Evolutionary conservation across 2,329 filamentous ascomycete genomes (phyloP).

Genomic region (Epichloe gansuensis): DNA sequence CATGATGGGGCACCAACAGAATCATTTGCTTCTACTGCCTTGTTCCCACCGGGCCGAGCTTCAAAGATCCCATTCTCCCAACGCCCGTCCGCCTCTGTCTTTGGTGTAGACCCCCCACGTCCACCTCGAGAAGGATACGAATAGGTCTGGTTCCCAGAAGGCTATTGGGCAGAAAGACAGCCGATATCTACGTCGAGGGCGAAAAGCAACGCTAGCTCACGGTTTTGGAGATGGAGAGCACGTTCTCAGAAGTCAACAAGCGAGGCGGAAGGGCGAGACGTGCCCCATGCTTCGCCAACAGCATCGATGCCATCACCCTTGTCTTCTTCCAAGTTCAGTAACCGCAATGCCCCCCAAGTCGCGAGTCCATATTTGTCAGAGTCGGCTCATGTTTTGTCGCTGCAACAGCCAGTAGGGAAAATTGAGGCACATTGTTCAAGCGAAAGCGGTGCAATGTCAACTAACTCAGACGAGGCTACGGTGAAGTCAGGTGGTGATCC

Average conservation of each 20-base stretch:
- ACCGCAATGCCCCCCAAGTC: conserved; percentile 10
- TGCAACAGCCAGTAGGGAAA: conserved; percentile 24
- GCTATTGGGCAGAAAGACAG: conserved; percentile 50
- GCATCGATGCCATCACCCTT: conserved; percentile 9
- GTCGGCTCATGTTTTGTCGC: conserved; percentile 32
- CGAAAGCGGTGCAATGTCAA: conserved; percentile 6
- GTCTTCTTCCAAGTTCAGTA: conserved; percentile 3
- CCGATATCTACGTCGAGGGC: conserved; percentile 12
- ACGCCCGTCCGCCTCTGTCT: conserved; percentile 7
- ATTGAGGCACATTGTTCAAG: conserved; percentile 5
- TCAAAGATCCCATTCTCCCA: conserved; percentile 1
- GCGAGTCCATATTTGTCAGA: conserved; percentile 34
- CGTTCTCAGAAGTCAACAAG: conserved; percentile 25
- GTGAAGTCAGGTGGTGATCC: background rate
- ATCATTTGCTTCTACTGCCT: background rate
- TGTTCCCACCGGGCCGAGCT: background rate
- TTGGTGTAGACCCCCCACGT: conserved; percentile 38
- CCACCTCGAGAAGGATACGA: conserved; percentile 41
- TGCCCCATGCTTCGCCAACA: conserved; percentile 13
- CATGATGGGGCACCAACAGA: background rate
- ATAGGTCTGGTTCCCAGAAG: conserved; percentile 51
- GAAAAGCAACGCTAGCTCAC: conserved; percentile 21
- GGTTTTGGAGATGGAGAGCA: conserved; percentile 29
- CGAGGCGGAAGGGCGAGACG: conserved; percentile 16
- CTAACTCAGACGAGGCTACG: background rate